Conservation (phyloP, 768 basidiomycete genomes). For the Xerocomus potaroensis region DNA sequence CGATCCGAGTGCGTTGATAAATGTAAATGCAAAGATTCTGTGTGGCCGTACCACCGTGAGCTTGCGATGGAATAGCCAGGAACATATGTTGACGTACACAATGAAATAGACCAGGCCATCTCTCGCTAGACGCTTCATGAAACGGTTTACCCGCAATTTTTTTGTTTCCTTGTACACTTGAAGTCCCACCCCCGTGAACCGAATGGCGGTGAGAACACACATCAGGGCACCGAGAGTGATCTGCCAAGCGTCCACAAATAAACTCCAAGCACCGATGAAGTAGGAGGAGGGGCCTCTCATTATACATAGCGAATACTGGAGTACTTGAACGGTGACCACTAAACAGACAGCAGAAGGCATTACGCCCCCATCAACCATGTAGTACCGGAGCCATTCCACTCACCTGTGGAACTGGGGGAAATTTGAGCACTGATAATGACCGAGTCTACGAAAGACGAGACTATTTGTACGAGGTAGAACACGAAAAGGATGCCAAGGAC, state of each 20-base stretch:
- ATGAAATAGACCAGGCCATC: background rate
- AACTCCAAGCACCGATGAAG: background rate
- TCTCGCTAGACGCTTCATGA: background rate
- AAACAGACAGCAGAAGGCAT: background rate
- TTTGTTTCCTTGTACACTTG: background rate
- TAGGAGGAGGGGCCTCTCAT: background rate
- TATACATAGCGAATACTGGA: background rate
- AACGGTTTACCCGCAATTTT: background rate
- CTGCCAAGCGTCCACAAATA: background rate
- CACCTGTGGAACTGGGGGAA: background rate
- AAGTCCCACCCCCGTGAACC: background rate
- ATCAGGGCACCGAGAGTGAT: background rate
- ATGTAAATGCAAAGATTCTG: background rate
- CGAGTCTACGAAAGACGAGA: background rate
- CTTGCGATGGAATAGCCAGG: background rate
- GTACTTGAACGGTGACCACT: background rate
- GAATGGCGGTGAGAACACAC: background rate
- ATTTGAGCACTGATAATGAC: background rate
- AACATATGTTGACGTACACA: background rate
- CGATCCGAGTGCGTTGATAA: background rate
- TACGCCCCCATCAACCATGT: background rate
- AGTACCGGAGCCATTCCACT: background rate
- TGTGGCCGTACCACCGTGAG: background rate
- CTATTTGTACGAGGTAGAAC: background rate
- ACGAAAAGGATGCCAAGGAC: background rate